Conservation (phyloP, 768 basidiomycete genomes). For the Pleurotus sapidus region DNA sequence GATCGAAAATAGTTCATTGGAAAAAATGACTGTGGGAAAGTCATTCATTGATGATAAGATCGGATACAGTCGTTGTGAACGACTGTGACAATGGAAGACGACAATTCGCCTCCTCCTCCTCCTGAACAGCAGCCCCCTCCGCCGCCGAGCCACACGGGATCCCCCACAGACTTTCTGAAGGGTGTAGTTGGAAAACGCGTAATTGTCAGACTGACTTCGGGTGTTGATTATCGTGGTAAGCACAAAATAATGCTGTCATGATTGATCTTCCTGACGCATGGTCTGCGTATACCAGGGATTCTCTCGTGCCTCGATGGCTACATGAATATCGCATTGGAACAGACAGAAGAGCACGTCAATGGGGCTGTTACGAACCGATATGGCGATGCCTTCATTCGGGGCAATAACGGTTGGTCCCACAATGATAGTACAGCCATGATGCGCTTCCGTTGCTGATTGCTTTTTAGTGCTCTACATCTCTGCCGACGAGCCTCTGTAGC, state of each 20-base stretch:
- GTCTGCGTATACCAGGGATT: conserved; percentile 51
- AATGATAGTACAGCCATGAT: neutral
- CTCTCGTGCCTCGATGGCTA: conserved; percentile 96
- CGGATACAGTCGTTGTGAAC: no score
- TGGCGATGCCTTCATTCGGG: conserved; percentile 93
- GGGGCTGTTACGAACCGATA: conserved; percentile 86
- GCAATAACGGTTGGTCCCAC: conserved; percentile 73
- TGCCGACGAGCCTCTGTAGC: conserved; percentile 57
- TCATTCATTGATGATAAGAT: neutral
- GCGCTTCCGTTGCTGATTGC: conserved; percentile 6
- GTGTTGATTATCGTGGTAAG: conserved; percentile 90
- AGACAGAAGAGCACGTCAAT: conserved; percentile 94
- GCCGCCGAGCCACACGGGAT: conserved; percentile 56
- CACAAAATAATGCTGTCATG: conserved; percentile 3
- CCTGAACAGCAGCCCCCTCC: conserved; percentile 47
- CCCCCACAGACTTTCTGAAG: conserved; percentile 91
- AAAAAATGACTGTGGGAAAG: neutral
- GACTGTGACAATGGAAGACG: neutral
- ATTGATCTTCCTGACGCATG: neutral
- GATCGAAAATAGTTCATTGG: neutral
- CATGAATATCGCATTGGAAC: conserved; percentile 98
- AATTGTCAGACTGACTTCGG: conserved; percentile 86
- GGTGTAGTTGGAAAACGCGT: conserved; percentile 96
- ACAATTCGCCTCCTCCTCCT: conserved; percentile 24
- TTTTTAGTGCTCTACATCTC: conserved; percentile 74